Evolutionary conservation across 2,329 filamentous ascomycete species (phyloP).

Genomic region (Alternaria consortialis): DNA sequence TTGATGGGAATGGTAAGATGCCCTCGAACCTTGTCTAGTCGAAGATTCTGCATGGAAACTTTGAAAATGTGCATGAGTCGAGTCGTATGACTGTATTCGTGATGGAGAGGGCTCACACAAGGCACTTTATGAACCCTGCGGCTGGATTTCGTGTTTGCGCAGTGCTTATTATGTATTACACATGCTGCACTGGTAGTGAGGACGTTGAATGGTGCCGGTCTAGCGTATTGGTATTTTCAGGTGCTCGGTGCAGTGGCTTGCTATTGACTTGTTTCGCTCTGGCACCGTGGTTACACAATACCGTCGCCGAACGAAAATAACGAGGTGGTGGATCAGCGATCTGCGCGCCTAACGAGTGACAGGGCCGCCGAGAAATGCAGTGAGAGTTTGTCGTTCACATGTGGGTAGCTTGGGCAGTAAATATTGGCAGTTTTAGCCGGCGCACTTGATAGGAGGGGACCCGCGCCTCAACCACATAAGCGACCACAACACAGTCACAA

Average conservation of each 20-base stretch:
- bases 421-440: constrained; percentile 1
- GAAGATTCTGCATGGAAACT: background rate
- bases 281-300: constrained; percentile 5
- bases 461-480: background rate
- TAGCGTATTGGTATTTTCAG: background rate
- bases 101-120: background rate
- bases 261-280: background rate
- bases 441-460: constrained; percentile 7
- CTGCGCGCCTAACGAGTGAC: constrained; percentile 2
- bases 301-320: background rate
- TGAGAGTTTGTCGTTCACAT: background rate
- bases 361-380: background rate
- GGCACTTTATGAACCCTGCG: background rate
- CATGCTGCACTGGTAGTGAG: background rate
- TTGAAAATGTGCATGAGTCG: too few relatives aligned
- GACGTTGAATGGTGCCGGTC: constrained; percentile 3
- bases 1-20: background rate
- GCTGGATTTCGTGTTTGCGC: background rate
- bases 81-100: background rate
- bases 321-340: background rate
- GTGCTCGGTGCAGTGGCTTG: background rate
- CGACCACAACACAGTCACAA: background rate
- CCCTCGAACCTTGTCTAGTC: background rate
- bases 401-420: background rate
- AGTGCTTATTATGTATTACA: background rate